Conservation (phyloP, 345 rosid species). For the Citropsis articulata region DNA sequence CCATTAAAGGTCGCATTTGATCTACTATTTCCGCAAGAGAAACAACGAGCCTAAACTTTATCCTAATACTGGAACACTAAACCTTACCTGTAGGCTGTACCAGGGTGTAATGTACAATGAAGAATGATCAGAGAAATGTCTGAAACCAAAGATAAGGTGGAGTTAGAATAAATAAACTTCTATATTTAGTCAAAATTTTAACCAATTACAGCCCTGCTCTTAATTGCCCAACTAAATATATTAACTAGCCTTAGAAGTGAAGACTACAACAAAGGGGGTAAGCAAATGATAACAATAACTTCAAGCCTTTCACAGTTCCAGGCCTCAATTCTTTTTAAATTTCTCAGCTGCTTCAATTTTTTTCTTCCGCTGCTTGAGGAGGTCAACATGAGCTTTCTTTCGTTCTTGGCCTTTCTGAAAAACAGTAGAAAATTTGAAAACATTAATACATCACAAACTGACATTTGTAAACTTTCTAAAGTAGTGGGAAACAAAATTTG, state of each 20-base stretch:
- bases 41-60: no score
- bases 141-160: background rate
- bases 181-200: background rate
- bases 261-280: background rate
- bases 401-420: constrained; percentile 44
- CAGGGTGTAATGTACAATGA: background rate
- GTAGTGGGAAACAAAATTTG: background rate
- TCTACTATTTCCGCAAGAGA: no score
- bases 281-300: background rate
- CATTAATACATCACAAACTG: background rate
- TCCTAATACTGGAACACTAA: no score
- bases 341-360: constrained; percentile 24
- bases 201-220: background rate
- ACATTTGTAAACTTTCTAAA: background rate
- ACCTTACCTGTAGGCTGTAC: background rate
- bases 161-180: background rate
- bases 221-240: background rate
- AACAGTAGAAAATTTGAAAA: background rate
- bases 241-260: background rate
- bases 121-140: background rate
- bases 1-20: no score
- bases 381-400: constrained; percentile 34
- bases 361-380: constrained; percentile 59
- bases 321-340: background rate
- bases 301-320: background rate